Base-by-base conservation (phyloP, 2,329 filamentous ascomycete genomes). In the Thelonectria rubi region DNA sequence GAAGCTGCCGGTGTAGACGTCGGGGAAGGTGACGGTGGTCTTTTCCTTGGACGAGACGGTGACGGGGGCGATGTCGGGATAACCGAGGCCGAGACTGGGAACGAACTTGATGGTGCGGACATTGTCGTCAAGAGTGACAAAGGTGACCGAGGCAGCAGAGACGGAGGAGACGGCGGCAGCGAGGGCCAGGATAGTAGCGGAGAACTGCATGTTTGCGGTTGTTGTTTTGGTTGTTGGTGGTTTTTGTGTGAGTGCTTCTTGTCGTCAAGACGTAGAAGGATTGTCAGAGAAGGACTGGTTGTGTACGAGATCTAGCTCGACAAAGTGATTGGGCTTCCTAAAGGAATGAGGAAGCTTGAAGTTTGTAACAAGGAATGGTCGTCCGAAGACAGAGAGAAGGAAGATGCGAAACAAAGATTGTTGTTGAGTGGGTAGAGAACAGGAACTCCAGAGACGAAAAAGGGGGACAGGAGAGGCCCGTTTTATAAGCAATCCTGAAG, bases 101-200 rank as follows among this genome's bases (percentile, higher is more conserved):
- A 82, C 85, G 76, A 86, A 85, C 76, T 80, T 68, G 74, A 87
- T 69, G 49, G 79, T 82, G 73, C 84, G 82, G 60, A 75, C 72
- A 34, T 75, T 77, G 60, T 75, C 69, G 73, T 89, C 87, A 52
- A 87, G 82, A 68, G 84, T 87, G 75, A 82, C 70, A 78, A 89
- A 88, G 67, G 83, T 86, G 70, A 89, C 76, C 75, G 82, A 83
- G 72, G 72, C 74, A 60, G 82, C 84, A 56, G 72, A 73, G 69
- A 74, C 80, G 52, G 80, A 67, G 63, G 79, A 74, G 60, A 79
- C 80, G 57, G 77, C 68, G 66, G 82, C 79, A 63, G 78, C 73
- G 62, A 82, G 66, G 67, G 78, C 75, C 67, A 81, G 74, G 72
- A 83, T 69, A 69, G 81, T 70, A 63, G 75, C 76, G 71, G 78